Base-by-base conservation (phyloP, 306 rosid species). In the Lotus japonicus region DNA sequence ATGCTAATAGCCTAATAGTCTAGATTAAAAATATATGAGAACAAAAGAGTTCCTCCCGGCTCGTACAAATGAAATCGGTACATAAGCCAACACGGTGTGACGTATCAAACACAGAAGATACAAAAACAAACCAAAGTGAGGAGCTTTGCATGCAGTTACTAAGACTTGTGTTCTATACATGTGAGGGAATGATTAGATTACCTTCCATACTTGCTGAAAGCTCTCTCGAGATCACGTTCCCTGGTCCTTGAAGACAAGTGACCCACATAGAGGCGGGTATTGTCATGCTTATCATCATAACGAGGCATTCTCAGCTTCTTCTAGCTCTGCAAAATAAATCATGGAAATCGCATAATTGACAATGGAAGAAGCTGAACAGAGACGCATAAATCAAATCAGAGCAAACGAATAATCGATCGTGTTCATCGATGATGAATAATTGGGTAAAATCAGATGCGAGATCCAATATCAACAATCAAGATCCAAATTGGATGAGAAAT, bases 131-230 rank as follows among this genome's bases (percentile, higher is more conserved):
- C 2, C 11, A 38, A 8, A 8, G 11, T 38, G 38, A 60, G 15
- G 43, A 19, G 41, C 18, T 31, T 1, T 10, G 9, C 56, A 48
- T n/a, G 8, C 63, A 50, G 50, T 9, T 18, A 15, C 1, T 0
- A 56, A 21, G 13, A 52, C 7, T 3, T 31, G 4, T 13, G 14
- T 2, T 44, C 15, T 18, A 33, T 44, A 28, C 3, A 21, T 17
- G 7, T 1, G 5, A 16, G 17, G 11, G 5, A 52, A 21, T 3
- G 16, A 23, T 4, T n/a, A n/a, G n/a, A 64, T 66, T 79, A 88
- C 95, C 88, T 83, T 51, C 95, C 95, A 36, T 88, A 88, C 83
- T 84, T 65, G 80, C 79, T 64, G 49, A 88, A 88, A 39, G 75
- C 58, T 0, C 81, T 68, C 10, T 88, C 90, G 46, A 88, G 82